phyloP scores from a whole-genome alignment of 2,329 filamentous ascomycete genomes.

The Fusarium xylarioides region DNA sequence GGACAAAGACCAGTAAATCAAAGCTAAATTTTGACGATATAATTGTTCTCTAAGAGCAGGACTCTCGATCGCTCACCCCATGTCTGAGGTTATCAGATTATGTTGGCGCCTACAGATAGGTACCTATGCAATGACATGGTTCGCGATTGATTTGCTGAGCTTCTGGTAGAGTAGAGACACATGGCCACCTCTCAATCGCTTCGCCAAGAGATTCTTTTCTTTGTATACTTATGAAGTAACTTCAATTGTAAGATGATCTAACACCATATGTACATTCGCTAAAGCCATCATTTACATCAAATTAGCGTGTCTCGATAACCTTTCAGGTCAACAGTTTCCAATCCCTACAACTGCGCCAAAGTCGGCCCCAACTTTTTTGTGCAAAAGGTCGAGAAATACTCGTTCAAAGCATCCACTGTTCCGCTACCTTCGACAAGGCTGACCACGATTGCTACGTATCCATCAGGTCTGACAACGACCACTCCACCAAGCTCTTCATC shows the following conservation, averaged over 20 bases:
- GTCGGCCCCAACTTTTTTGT: conserved; percentile 63
- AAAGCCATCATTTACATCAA: neutral
- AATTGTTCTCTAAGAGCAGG: neutral
- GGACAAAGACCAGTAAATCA: neutral
- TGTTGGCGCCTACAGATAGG: neutral
- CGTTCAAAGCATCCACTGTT: conserved; percentile 83
- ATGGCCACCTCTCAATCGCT: neutral
- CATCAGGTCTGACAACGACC: conserved; percentile 86
- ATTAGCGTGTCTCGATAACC: neutral
- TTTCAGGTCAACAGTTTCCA: neutral
- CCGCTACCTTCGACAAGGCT: conserved; percentile 77
- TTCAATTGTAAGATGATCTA: neutral
- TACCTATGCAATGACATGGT: neutral
- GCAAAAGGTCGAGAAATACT: conserved; percentile 80
- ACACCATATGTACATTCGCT: neutral
- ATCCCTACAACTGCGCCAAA: conserved; percentile 40
- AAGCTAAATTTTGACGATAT: neutral
- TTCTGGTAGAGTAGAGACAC: neutral
- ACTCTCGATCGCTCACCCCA: neutral
- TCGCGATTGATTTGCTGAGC: neutral
- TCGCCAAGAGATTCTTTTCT: neutral
- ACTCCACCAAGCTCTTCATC: conserved; percentile 78
- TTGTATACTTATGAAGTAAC: neutral
- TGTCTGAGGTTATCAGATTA: neutral
- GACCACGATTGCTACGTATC: conserved; percentile 83